Percentiles rank a stretch among this genome's conserved stretches.
These are phyloP conservation scores for Meira nashicola DNA, from an alignment of 1,284 basidiomycete species.

Conservation along the genomic window DNA sequence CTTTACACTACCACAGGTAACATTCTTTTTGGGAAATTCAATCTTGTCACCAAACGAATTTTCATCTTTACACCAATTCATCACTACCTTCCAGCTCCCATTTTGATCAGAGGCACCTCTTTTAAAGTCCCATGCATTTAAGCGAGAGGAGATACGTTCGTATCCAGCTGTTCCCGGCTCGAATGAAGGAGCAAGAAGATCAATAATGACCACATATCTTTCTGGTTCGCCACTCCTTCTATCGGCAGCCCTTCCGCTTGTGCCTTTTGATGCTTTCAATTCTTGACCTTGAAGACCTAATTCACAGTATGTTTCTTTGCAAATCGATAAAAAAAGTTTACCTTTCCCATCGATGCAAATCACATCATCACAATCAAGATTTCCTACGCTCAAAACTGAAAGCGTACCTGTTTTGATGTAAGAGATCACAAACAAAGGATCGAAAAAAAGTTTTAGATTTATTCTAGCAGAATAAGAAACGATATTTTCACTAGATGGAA, in stretches of 20 bases:
- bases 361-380: constrained; percentile 31
- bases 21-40: constrained; percentile 12
- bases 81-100: constrained; percentile 17
- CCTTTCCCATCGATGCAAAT: constrained; percentile 45
- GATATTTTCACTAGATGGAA: too few relatives aligned
- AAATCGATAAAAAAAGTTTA: constrained; percentile 23
- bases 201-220: constrained; percentile 35
- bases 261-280: constrained; percentile 30
- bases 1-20: not conserved
- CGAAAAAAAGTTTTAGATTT: constrained; percentile 33
- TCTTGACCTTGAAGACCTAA: constrained; percentile 45
- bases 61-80: constrained; percentile 29
- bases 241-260: constrained; percentile 46
- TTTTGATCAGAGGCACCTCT: constrained; percentile 15
- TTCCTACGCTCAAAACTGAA: constrained; percentile 31
- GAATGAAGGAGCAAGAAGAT: constrained; percentile 37
- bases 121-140: constrained; percentile 34
- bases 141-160: constrained; percentile 30
- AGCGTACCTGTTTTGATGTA: constrained; percentile 30
- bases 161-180: constrained; percentile 45
- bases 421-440: constrained; percentile 38
- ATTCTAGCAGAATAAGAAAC: constrained; percentile 15
- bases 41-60: constrained; percentile 13
- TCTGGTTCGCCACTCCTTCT: constrained; percentile 34
- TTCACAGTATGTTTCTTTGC: constrained; percentile 42